Evolutionary conservation across 192 early-diverging fungal genomes (phyloP), one percentile per base, ranked within the genome.

Genomic region (Linnemannia schmuckeri): DNA sequence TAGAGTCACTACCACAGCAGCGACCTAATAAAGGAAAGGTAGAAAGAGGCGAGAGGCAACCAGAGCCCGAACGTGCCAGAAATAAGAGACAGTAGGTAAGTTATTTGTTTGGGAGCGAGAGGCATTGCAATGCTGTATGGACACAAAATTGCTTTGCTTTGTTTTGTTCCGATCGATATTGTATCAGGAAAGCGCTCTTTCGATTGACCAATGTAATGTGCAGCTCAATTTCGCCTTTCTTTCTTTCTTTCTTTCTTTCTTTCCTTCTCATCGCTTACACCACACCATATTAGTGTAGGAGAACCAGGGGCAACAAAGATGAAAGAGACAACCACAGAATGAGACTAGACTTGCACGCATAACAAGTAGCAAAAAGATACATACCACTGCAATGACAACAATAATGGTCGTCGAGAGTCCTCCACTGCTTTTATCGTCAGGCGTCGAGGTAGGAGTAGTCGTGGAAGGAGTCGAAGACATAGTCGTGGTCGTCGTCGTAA

Each of bases 341-440:
- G 33, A 30, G 27, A 27, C 44, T 15, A 46, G n/a, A 22, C 7
- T 18, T n/a, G 27, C 22, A 73, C 1, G 49, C 49, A 72, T 27
- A 20, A 24, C 24, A 38, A 40, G 70, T 20, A 33, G 7, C 4
- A 44, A 8, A 44, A 78, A 46, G 18, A 22, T 52, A 52, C 78
- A n/a, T 81, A 86, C 84, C 84, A 76, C 84, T 40, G 84, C 78
- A 76, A 86, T 78, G 37, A 85, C 63, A 1, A 76, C 78, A 57
- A 85, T 57, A 6, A 73, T 57, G 20, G 77, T 78, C 1, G 57
- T 84, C 41, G 82, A 84, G 15, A 84, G 38, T 6, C 82, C 82
- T 13, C 49, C 37, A 6, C 27, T 27, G 22, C 18, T 54, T 1
- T 49, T 71, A 4, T 63, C 42, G 0, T 71, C 30, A 27, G 74